Base-by-base conservation (phyloP, 106 monocot genomes). In the Triglochin maritima region DNA sequence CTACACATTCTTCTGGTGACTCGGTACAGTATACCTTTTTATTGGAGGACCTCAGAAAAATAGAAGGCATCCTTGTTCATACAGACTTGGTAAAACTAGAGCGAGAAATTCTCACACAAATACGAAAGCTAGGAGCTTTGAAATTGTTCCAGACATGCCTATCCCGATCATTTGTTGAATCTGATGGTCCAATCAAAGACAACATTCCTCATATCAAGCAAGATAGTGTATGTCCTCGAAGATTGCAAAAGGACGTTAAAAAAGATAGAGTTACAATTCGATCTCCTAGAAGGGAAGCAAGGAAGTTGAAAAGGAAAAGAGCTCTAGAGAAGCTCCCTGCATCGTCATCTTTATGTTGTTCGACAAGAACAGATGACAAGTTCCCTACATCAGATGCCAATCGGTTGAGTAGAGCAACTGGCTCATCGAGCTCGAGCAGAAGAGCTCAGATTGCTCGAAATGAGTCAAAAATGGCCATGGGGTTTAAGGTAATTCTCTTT, bases 61-160 rank as follows among this genome's bases (percentile, higher is more conserved):
- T 92, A 57, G 87, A 85, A 77, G 81, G 72, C 59, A 74, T 83
- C 6, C 62, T 92, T 60, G 72, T 64, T 46, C 73, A 74, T 68
- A 68, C 67, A 17, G 77, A 78, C 15, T 47, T 77, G 69, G 59
- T 75, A 66, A 80, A 51, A 54, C 45, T 92, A 68, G 76, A 92
- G 71, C 77, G 72, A 66, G 80, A 92, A 59, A 88, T 92, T 56
- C 52, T 92, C 44, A 16, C 50, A 53, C 87, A 92, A 68, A 74
- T 92, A 50, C 43, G 57, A 69, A 85, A 71, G 49, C 85, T 92
- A 57, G 87, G 92, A 57, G 87, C 87, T 76, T 76, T 85, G 53
- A 70, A 85, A 67, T 58, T 83, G 66, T 92, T 87, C 81, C 77
- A 75, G 63, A 78, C 80, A 43, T 85, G 65, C 75, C 68, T 92